Evolutionary conservation across 345 rosid species (phyloP).

Genomic region (Moringa oleifera): DNA sequence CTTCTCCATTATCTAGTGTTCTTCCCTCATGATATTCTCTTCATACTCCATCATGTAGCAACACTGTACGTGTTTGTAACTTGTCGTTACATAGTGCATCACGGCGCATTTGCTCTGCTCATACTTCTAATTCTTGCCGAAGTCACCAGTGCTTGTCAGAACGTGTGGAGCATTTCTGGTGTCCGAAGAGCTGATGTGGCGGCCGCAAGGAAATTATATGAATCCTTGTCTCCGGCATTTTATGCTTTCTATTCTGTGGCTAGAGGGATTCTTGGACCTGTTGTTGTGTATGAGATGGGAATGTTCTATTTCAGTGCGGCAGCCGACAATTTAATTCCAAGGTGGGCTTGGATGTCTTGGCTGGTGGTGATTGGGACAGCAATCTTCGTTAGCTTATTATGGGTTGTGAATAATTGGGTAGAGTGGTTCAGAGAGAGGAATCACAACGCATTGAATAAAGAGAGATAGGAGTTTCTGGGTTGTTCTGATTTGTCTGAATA

Average conservation of each 20-base stretch:
- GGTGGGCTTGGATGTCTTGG: conserved; percentile 95
- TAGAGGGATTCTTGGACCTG: conserved; percentile 65
- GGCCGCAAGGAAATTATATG: conserved; percentile 39
- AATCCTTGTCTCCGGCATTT: conserved; percentile 45
- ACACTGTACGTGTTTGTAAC: conserved; percentile 67
- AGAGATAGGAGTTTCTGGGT: conserved; percentile 3
- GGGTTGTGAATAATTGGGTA: conserved; percentile 62
- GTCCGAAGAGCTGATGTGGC: conserved; percentile 34
- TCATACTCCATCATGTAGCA: conserved; percentile 82
- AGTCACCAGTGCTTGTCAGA: conserved; percentile 76
- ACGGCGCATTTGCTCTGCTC: conserved; percentile 61
- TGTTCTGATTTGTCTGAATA: neutral
- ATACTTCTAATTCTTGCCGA: conserved; percentile 65
- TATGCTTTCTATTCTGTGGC: conserved; percentile 49
- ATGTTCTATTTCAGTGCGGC: conserved; percentile 37
- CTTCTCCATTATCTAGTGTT: conserved; percentile 64
- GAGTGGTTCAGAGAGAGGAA: conserved; percentile 43
- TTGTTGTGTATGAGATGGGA: conserved; percentile 46
- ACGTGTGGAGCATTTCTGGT: conserved; percentile 55
- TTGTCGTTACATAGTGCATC: conserved; percentile 49
- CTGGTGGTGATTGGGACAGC: conserved; percentile 49
- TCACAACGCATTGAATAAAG: conserved; percentile 21
- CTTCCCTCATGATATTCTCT: conserved; percentile 56
- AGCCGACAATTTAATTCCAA: conserved; percentile 40
- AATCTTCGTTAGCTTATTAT: conserved; percentile 49